A percentile compares a stretch with the other conserved stretches of the same genome.
phyloP scores from a whole-genome alignment of 495 filamentous ascomycete species.

The Neurospora sp. region DNA sequence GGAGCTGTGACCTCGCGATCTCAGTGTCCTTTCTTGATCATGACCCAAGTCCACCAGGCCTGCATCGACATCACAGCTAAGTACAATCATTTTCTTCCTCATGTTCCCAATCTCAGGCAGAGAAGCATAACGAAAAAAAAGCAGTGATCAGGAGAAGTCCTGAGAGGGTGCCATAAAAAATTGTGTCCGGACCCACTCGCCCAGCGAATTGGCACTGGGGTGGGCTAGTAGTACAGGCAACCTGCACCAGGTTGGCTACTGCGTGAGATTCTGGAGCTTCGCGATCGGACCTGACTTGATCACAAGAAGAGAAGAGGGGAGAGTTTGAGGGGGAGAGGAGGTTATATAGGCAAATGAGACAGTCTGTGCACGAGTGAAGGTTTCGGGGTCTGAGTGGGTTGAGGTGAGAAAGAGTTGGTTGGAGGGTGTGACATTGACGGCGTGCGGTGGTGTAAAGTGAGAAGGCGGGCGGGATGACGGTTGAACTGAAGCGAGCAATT shows the following conservation, averaged over 20 bases:
- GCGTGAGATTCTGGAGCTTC: not conserved
- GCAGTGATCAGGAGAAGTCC: not conserved
- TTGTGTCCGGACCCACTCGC: not conserved
- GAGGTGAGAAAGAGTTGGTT: not conserved
- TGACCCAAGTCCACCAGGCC: not conserved
- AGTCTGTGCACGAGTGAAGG: not conserved
- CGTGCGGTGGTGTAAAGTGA: not conserved
- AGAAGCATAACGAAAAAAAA: not conserved
- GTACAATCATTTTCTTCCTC: not conserved
- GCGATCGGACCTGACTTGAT: not conserved
- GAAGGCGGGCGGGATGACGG: not conserved
- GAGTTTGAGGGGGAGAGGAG: not conserved
- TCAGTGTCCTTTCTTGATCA: not conserved
- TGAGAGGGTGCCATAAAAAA: not conserved
- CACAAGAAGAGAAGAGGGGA: not conserved
- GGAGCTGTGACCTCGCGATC: not conserved
- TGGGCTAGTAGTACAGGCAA: not conserved
- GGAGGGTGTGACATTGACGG: not conserved
- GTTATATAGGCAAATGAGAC: not conserved
- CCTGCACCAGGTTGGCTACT: not conserved
- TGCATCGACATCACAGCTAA: not conserved
- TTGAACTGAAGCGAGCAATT: not conserved
- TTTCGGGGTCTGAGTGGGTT: not conserved
- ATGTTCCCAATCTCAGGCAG: not conserved
- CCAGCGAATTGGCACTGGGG: not conserved